Conservation (phyloP, 495 filamentous ascomycete genomes). For the Aspergillus cavernicola region DNA sequence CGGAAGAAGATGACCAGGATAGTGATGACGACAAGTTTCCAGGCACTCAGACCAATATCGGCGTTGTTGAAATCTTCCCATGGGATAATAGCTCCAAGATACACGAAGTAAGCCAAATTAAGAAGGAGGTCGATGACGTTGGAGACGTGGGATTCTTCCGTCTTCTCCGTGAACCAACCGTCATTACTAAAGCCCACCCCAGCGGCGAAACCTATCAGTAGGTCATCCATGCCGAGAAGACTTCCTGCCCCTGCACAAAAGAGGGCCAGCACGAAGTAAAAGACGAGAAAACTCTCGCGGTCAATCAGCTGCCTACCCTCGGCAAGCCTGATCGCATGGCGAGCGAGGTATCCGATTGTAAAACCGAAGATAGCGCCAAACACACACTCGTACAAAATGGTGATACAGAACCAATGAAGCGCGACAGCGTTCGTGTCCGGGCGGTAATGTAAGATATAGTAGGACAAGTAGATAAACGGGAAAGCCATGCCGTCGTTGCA, state of each 20-base stretch:
- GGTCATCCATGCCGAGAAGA: slow-evolving; percentile 87
- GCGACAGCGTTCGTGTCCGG: slow-evolving; percentile 64
- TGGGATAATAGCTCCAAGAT: slow-evolving; percentile 93
- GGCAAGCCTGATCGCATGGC: slow-evolving; percentile 86
- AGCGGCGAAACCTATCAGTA: slow-evolving; percentile 92
- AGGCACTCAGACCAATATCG: slow-evolving; percentile 69
- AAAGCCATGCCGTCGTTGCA: slow-evolving; percentile 99
- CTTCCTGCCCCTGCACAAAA: slow-evolving; percentile 96
- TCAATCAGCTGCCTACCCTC: slow-evolving; percentile 86
- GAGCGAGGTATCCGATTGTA: slow-evolving; percentile 77
- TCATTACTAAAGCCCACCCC: slow-evolving; percentile 99
- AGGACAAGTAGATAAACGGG: slow-evolving; percentile 90
- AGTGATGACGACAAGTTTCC: slow-evolving; percentile 85
- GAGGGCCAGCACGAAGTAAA: slow-evolving; percentile 95
- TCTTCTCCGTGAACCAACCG: slow-evolving; percentile 98
- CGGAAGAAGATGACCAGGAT: slow-evolving; percentile 94
- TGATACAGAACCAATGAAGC: slow-evolving; percentile 84
- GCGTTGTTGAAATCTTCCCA: slow-evolving; percentile 82
- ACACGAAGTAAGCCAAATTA: slow-evolving; percentile 98
- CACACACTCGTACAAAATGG: slow-evolving; percentile 93
- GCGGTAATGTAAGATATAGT: slow-evolving; percentile 82
- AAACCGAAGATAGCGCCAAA: slow-evolving; percentile 91
- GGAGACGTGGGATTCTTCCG: slow-evolving; percentile 96
- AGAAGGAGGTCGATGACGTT: slow-evolving; percentile 98
- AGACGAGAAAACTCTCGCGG: slow-evolving; percentile 94